Base-by-base conservation (phyloP, 2,329 filamentous ascomycete genomes). In the Xylariales sp. region DNA sequence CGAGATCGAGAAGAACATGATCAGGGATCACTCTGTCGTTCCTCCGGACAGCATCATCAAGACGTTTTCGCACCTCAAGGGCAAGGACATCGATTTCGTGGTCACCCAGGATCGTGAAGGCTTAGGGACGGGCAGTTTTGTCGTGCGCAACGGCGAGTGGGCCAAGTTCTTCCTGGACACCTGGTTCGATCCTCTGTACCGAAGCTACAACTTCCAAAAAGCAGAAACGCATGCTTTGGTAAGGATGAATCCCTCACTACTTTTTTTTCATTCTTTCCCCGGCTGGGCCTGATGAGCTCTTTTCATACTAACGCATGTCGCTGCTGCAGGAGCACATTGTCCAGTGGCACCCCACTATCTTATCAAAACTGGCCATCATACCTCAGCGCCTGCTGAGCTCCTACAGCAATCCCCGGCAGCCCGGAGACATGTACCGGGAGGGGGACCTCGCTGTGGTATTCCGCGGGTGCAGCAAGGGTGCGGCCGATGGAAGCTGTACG, bases 11-110 rank as follows among this genome's bases (percentile, higher is more conserved):
- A 71, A 70, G 16, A 60, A 86, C 40, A 96, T 97, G 88, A 78
- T 93, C 51, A 85, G 81, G 58, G 86, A 95, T 60, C 74, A 82
- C 38, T 80, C 93, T 5, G 81, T 98, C 35, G 91, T 97, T 7
- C 93, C 91, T 3, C 93, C 94, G 0, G 88, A 96, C 64, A 95
- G 88, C 65, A 90, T 98, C 52, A 97, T 98, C 66, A 91, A 87
- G 69, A 97, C 94, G 0, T 95, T 95, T 57, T 69, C 76, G 13
- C 83, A 95, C 55, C 69, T 95, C n/a, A 81, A 79, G 45, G 83
- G 81, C 24, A 72, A 85, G 30, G 77, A 89, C 40, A 81, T 95
- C 29, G 86, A 95, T 48, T 70, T 97, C 12, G 75, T 96, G 27
- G 60, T 96, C 25, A 85, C 86, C 6, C 89, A 96, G 63, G 93